phyloP scores from a whole-genome alignment of 2,329 filamentous ascomycete species.

The Coniochaeta prunicola region DNA sequence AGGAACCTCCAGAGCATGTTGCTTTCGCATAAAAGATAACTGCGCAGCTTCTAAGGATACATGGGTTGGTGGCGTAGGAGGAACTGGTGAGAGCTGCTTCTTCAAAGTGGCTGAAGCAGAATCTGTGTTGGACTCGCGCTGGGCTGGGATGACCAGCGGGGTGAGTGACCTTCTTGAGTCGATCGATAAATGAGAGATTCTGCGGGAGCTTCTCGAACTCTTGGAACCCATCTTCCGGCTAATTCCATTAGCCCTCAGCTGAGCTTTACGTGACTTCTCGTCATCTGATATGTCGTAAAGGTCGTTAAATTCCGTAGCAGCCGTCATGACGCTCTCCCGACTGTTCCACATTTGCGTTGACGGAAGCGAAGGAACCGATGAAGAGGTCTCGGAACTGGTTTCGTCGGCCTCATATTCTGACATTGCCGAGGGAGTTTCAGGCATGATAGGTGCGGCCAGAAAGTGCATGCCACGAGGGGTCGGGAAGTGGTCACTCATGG shows the following conservation, averaged over 20 bases:
- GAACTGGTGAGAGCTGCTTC: slow-evolving; percentile 49
- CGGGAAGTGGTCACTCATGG: slow-evolving; percentile 59
- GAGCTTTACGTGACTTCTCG: slow-evolving; percentile 47
- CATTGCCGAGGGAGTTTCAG: slow-evolving; percentile 49
- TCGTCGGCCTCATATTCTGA: slow-evolving; percentile 34
- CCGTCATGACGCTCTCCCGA: slow-evolving; percentile 53
- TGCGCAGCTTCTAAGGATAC: slow-evolving; percentile 71
- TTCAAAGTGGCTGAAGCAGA: slow-evolving; percentile 27
- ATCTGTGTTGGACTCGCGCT: slow-evolving; percentile 14
- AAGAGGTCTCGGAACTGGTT: slow-evolving; percentile 30
- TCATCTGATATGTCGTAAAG: slow-evolving; percentile 82
- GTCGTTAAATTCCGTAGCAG: slow-evolving; percentile 73
- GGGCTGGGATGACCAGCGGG: slow-evolving; percentile 45
- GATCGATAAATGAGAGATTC: slow-evolving; percentile 29
- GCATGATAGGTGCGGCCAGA: slow-evolving; percentile 54
- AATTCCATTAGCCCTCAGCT: slow-evolving; percentile 31
- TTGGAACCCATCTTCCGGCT: slow-evolving; percentile 26
- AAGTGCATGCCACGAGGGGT: slow-evolving; percentile 63
- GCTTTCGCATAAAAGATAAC: slow-evolving; percentile 60
- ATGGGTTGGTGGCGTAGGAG: slow-evolving; percentile 56
- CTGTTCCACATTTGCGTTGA: slow-evolving; percentile 56
- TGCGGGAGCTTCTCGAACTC: slow-evolving; percentile 31
- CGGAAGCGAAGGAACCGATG: slow-evolving; percentile 45
- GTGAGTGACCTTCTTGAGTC: slow-evolving; percentile 31
- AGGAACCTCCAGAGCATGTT: slow-evolving; percentile 59